These are phyloP conservation scores for Lagerstroemia speciosa DNA, from an alignment of 345 rosid species.

Conservation along the genomic window DNA sequence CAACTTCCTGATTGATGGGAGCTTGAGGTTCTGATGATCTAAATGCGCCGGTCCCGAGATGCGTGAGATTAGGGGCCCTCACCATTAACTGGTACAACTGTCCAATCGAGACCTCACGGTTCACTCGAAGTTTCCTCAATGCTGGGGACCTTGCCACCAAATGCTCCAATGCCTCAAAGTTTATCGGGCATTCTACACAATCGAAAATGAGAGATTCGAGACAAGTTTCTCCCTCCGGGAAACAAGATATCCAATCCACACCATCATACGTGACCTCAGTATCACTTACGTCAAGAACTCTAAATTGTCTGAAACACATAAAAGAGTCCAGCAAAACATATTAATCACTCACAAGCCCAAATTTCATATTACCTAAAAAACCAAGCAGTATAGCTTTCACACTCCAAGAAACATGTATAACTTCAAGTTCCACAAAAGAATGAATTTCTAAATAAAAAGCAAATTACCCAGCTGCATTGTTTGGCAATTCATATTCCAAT, in stretches of 20 bases:
- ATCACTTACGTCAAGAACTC: slow-evolving; percentile 70
- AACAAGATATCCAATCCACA: slow-evolving; percentile 68
- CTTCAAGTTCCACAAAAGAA: too few species aligned
- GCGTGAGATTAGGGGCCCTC: slow-evolving; percentile 62
- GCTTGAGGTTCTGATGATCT: slow-evolving; percentile 27
- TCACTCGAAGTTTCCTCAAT: slow-evolving; percentile 56
- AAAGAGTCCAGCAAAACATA: background rate
- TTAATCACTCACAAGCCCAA: slow-evolving; percentile 1
- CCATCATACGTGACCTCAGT: slow-evolving; percentile 62
- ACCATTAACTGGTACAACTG: slow-evolving; percentile 46
- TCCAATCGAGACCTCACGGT: slow-evolving; percentile 50
- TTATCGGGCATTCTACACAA: slow-evolving; percentile 48
- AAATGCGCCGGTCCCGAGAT: slow-evolving; percentile 84
- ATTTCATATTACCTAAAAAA: background rate
- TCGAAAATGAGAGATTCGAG: slow-evolving; percentile 68
- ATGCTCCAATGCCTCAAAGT: slow-evolving; percentile 63
- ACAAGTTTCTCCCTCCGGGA: slow-evolving; percentile 50
- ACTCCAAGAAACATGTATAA: background rate
- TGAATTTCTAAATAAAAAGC: too few species aligned
- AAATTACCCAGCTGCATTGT: background rate
- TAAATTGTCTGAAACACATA: slow-evolving; percentile 40
- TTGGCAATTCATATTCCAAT: background rate
- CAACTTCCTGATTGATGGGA: slow-evolving; percentile 42
- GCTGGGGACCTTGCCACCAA: slow-evolving; percentile 61
- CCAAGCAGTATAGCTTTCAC: background rate